Evolutionary conservation across 1,284 basidiomycete species (phyloP).

Genomic region (Amylostereum areolatum): DNA sequence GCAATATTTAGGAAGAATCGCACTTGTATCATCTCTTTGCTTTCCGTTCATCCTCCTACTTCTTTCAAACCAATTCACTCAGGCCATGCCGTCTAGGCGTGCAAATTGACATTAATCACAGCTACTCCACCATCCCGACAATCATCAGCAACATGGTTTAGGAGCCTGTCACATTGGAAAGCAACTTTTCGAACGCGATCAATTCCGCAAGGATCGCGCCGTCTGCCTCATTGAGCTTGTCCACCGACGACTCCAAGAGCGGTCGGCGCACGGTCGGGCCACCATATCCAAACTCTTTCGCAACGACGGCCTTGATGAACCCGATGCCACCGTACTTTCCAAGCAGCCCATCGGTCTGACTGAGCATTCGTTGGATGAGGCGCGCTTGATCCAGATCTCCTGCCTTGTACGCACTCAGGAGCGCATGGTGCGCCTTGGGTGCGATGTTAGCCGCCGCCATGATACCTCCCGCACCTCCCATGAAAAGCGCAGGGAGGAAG

Average conservation of each 20-base stretch:
- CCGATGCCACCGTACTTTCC: constrained; percentile 67
- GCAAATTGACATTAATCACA: no score
- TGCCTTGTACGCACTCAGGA: constrained; percentile 55
- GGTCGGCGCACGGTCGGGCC: constrained; percentile 51
- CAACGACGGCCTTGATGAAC: constrained; percentile 66
- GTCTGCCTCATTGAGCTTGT: constrained; percentile 29
- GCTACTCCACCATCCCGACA: no score
- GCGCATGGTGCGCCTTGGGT: constrained; percentile 63
- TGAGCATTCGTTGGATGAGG: constrained; percentile 62
- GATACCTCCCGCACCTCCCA: constrained; percentile 66
- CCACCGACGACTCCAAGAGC: constrained; percentile 37
- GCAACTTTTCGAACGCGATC: constrained; percentile 53
- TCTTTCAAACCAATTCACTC: no score
- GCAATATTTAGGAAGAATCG: no score
- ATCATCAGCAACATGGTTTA: no score
- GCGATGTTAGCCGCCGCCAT: constrained; percentile 73
- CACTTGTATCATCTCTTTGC: no score
- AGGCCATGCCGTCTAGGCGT: no score
- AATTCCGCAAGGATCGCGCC: constrained; percentile 47
- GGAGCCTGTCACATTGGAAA: no score
- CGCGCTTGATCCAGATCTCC: constrained; percentile 63
- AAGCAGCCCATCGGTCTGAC: constrained; percentile 69
- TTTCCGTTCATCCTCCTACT: no score
- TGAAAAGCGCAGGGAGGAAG: constrained; percentile 62
- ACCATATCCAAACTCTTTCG: constrained; percentile 68